Evolutionary conservation across 106 monocot species (phyloP), one percentile per base, ranked within the genome.

Genomic region (Agapanthus africanus): DNA sequence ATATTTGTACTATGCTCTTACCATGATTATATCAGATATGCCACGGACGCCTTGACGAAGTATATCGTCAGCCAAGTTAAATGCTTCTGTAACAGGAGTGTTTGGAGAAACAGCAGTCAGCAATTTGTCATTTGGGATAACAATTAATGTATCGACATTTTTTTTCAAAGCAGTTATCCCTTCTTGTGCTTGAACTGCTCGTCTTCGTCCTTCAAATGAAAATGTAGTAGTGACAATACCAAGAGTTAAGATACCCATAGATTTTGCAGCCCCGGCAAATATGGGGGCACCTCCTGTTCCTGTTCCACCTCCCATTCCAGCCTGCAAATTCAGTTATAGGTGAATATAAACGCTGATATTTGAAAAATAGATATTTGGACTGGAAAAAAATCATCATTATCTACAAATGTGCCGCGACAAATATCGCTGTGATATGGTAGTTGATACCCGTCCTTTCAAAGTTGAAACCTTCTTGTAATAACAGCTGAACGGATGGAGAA

Each of bases 81-180:
- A 93, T 64, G 93, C 93, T 81, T 93, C 93, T 15, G 86, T 86
- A 35, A 93, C 81, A 60, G 88, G 93, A 54, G 93, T 93, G 74
- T 89, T 89, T 51, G 80, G 93, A 59, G 88, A 86, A 77, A 89
- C 93, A 65, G 86, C 93, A 63, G 86, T 79, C 77, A 93, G 63
- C 60, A 93, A 60, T 60, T 93, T 93, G 77, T 93, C 93, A 84
- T 93, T 93, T 79, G 93, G 89, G 46, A 93, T 93, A 51, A 93
- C 84, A 54, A 93, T 88, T 49, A 93, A 71, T 11, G 93, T 93
- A 57, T 93, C 93, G 38, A 89, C 88, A 79, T 78, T 93, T 47
- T 85, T 74, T 65, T 89, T 83, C 19, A 93, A 62, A 87, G 81
- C 87, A 91, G 91, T 87, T 62, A 88, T 91, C 75, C 91, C 91